Conservation (phyloP, 2,329 filamentous ascomycete species). For the Diplodia mutila region DNA sequence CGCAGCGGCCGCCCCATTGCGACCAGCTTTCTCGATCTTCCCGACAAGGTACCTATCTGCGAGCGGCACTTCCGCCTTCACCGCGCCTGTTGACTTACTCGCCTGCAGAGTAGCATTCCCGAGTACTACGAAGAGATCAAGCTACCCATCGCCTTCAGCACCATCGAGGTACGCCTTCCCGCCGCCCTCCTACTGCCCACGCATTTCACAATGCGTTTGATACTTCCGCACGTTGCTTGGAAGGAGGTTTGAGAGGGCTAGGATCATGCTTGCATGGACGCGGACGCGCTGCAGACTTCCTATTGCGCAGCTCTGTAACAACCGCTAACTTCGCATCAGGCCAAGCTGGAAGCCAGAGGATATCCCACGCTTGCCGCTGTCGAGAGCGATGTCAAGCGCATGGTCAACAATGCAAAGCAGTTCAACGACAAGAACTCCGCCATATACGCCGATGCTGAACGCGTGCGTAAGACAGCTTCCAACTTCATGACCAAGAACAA, state of each 20-base stretch:
- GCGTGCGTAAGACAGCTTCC: conserved; percentile 81
- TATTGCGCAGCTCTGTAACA: not conserved
- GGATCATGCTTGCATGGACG: conserved; percentile 12
- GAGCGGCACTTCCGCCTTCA: conserved; percentile 22
- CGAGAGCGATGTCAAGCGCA: conserved; percentile 84
- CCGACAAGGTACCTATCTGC: conserved; percentile 54
- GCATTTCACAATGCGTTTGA: not conserved
- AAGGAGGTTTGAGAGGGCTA: not conserved
- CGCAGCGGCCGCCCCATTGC: conserved; percentile 70
- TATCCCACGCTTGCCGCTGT: conserved; percentile 74
- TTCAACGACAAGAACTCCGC: conserved; percentile 75
- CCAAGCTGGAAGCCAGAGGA: conserved; percentile 68
- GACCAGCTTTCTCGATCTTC: conserved; percentile 73
- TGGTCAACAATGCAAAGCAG: conserved; percentile 85
- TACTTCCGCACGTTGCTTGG: not conserved
- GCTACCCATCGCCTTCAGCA: conserved; percentile 77
- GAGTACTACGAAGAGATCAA: conserved; percentile 79
- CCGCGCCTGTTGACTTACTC: conserved; percentile 28
- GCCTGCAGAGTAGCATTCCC: conserved; percentile 59
- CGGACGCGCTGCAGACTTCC: not conserved
- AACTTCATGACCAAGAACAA: conserved; percentile 88
- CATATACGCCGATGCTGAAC: conserved; percentile 81
- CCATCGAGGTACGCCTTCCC: conserved; percentile 63
- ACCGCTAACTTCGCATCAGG: conserved; percentile 39
- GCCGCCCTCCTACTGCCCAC: not conserved